Evolutionary conservation across 768 basidiomycete species (phyloP), one percentile per base, ranked within the genome.

Genomic region (Mrakia hoshinonis): DNA sequence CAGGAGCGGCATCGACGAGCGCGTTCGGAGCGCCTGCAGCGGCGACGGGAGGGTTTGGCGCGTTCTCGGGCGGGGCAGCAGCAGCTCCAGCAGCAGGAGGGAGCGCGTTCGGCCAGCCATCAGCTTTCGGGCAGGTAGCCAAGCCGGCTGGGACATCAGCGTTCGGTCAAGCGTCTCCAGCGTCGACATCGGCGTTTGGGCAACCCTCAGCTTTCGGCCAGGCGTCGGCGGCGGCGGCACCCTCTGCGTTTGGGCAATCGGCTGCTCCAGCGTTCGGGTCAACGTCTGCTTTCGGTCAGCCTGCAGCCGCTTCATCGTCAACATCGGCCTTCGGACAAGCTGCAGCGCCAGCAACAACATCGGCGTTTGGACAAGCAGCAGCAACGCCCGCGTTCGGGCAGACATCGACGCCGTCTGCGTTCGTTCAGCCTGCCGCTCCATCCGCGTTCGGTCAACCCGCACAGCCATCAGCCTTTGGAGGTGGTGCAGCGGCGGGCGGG

Each of bases 141-240:
- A 58, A 15, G 9, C 20, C 55, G 20, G 26, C 68, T 61, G 43
- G 46, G 18, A 46, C 61, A 10, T 51, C 48, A 47, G 65, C 65
- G 1, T 67, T 67, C 20, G 65, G 49, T 51, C 65, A 67, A 52
- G 12, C 65, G 13, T 31, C 43, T 0, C 48, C 31, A 46, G 26
- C 69, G 18, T 69, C 51, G 22, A 15, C 64, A 4, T 67, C 70
- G n/a, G 70, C 70, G 3, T 72, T 72, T 58, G 70, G 70, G 34
- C 66, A 66, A 52, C 34, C 47, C 22, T 61, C 58, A 26, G 68
- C 68, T 2, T 69, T 69, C 36, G 68, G 68, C 18, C 68, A 69
- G 29, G 34, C 68, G 15, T 52, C 62, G 5, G 22, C 34, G 12
- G 22, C 31, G 5, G 61, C 46, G 9, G 12, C 62, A 24, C 39